Base-by-base conservation (phyloP, 305 asterid genomes). In the Fraxinus latifolia region DNA sequence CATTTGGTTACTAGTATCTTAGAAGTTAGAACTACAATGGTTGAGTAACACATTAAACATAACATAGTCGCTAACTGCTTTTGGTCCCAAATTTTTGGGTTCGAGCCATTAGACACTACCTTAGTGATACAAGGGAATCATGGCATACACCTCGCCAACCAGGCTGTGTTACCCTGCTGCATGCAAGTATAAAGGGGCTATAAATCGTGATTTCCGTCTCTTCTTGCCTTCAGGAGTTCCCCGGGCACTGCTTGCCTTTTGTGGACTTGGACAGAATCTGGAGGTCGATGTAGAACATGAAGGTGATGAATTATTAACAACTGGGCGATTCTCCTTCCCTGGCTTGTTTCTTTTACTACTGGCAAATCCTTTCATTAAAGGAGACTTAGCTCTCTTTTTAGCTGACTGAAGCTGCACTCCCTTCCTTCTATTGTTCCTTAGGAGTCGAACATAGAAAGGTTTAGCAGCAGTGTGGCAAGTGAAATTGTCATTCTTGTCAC, bases 151-250 rank as follows among this genome's bases (percentile, higher is more conserved):
- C 55, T 74, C 11, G 77, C 79, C 60, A 58, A 68, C 78, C 58
- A 50, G 67, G 77, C 32, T 7, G 19, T 42, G 76, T 85, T 80
- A 84, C 84, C 86, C 86, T 76, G 88, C 90, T 65, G 87, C 82
- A 78, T 78, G 87, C 84, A 89, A 74, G 84, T 89, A 91, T 67
- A 87, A 15, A 7, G 94, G 89, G 76, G 86, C 4, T 14, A 32
- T 85, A 14, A 89, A 14, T 76, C 86, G 85, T 34, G 95, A 90
- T 73, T 95, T 93, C 67, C 97, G 86, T 75, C 98, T 90, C 88
- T 90, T 96, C 86, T 96, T 96, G 77, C 92, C 90, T 31, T 93
- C 94, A 72, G 99, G 97, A 47, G 97, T 93, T 77, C 89, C 83
- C 84, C 88, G 85, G 5, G 78, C 42, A 5, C 84, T 81, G 67